Conservation (phyloP, 2,329 filamentous ascomycete genomes). For the Monosporascus sp. region DNA sequence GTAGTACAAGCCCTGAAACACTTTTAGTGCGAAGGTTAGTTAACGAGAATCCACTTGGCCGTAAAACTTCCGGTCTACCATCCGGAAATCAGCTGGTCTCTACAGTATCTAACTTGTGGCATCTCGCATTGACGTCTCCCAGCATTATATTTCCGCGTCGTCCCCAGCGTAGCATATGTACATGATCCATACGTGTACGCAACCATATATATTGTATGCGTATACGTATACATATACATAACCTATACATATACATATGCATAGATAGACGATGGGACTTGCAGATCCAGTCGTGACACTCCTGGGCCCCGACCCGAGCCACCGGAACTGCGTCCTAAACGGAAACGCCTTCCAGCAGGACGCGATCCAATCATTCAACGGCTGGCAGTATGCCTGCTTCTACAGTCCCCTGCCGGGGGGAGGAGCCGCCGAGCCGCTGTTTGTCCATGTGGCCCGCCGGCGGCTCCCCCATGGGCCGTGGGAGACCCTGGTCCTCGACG, state of each 20-base stretch:
- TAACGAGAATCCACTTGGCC: too few species aligned
- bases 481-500: conserved; percentile 41
- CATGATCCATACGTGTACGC: not conserved
- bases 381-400: conserved; percentile 45
- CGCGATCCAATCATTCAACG: conserved; percentile 38
- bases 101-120: too few species aligned
- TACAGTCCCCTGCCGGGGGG: conserved; percentile 26
- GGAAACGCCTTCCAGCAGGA: conserved; percentile 46
- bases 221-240: not conserved
- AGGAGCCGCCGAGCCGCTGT: conserved; percentile 28
- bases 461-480: conserved; percentile 34
- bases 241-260: not conserved
- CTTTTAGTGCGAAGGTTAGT: too few species aligned
- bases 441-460: conserved; percentile 40
- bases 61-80: too few species aligned
- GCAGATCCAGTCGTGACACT: conserved; percentile 25
- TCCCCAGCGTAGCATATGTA: not conserved
- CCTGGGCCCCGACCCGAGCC: conserved; percentile 30
- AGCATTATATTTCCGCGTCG: too few species aligned
- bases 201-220: not conserved
- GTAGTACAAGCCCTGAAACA: too few species aligned
- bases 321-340: conserved; percentile 35
- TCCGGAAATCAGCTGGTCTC: too few species aligned
- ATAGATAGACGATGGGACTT: conserved; percentile 16
- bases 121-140: too few species aligned